Evolutionary conservation across 1,284 basidiomycete species (phyloP), one percentile per base, ranked within the genome.

Genomic region (Microbotryomycetes sp.): DNA sequence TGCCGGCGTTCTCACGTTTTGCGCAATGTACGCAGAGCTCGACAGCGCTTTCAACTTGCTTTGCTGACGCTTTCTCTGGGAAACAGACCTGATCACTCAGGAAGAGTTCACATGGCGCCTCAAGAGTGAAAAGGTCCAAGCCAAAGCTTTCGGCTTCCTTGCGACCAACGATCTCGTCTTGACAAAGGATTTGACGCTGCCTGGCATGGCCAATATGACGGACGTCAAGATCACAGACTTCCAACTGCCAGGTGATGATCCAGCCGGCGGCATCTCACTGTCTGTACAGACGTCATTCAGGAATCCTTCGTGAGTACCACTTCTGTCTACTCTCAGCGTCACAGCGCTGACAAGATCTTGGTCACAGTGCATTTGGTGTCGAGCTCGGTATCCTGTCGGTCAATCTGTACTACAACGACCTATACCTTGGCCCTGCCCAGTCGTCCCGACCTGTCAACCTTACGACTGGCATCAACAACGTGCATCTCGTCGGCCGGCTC

Each of bases 101-200:
- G 76, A 78, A 47, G 83, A 81, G 61, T 88, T 89, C 70, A 88
- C 84, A 3, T 89, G 87, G 88, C 79, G 80, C 61, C 74, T 89
- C 54, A 71, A 76, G 24, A 85, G 81, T 65, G 73, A 80, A 41
- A 79, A 81, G 69, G 78, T 89, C 52, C 78, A 78, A 26, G 85
- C 85, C 5, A 83, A 85, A 65, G 87, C 88, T 3, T 76, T 82
- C 68, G 84, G 82, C 67, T 85, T 87, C 69, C 85, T 71, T 3
- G 77, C 80, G 13, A 80, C 83, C 2, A 81, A 82, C 68, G 82
- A 82, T 2, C 78, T 87, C 62, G 78, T 78, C 5, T 86, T 87
- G 70, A 76, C 81, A 67, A 87, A 87, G 61, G 66, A 75, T 56
- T 62, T 71, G 50, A 73, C 73, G 7, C 69, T 75, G 31, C 71